Percentiles rank a stretch among this genome's conserved stretches.
These are phyloP conservation scores for Neopestalotiopsis sp. DNA, from an alignment of 2,329 filamentous ascomycete species.

Conservation along the genomic window DNA sequence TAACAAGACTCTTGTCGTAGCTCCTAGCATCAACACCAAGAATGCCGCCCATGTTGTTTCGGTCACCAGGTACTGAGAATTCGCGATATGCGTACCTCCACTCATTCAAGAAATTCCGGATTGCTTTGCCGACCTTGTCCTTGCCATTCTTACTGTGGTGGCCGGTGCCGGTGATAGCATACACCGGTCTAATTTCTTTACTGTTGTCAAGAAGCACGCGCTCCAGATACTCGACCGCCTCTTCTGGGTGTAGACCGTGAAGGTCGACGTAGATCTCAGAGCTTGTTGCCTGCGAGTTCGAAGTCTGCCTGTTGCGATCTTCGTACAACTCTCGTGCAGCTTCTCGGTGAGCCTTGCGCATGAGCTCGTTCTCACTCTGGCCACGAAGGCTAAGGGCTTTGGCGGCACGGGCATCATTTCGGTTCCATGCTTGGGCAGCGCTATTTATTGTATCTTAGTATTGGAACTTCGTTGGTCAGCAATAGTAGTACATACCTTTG, in stretches of 20 bases:
- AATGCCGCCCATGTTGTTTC: constrained; percentile 79
- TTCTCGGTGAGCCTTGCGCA: constrained; percentile 96
- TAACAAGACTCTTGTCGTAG: constrained; percentile 65
- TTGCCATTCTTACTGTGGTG: constrained; percentile 99
- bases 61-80: constrained; percentile 94
- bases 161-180: constrained; percentile 95
- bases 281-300: constrained; percentile 37
- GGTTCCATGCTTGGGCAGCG: constrained; percentile 97
- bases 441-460: constrained; percentile 47
- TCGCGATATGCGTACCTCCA: constrained; percentile 96
- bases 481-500: constrained; percentile 69
- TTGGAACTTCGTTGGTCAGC: constrained; percentile 6
- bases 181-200: constrained; percentile 76
- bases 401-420: constrained; percentile 93
- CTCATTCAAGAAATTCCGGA: constrained; percentile 89
- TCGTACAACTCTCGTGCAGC: constrained; percentile 92
- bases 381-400: constrained; percentile 93
- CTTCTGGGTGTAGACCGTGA: constrained; percentile 97
- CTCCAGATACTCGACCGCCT: constrained; percentile 93
- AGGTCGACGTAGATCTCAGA: constrained; percentile 92
- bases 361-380: constrained; percentile 95
- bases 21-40: constrained; percentile 70
- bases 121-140: constrained; percentile 95
- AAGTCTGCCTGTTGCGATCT: constrained; percentile 78
- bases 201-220: constrained; percentile 84